phyloP scores from a whole-genome alignment of 306 rosid genomes.

The Lathyrus oleraceus region DNA sequence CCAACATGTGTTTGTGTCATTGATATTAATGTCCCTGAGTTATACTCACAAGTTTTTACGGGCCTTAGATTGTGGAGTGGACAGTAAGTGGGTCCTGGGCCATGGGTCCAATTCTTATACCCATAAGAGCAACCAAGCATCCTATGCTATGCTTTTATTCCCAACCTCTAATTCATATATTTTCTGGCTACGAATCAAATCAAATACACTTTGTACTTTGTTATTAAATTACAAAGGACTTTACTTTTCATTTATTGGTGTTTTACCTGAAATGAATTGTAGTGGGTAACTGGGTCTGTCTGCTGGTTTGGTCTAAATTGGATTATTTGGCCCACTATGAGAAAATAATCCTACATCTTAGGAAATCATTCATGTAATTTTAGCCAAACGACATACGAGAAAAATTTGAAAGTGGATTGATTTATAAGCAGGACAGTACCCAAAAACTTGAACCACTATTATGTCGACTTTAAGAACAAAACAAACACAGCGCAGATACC shows the following conservation, averaged over 20 bases:
- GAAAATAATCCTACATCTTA: constrained; percentile 34
- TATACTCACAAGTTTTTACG: background rate
- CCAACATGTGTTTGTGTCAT: too few relatives aligned
- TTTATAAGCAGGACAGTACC: constrained; percentile 19
- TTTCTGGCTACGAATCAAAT: background rate
- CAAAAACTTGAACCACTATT: background rate
- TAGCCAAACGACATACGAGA: constrained; percentile 20
- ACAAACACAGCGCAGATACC: constrained; percentile 21
- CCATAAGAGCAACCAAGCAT: constrained; percentile 40
- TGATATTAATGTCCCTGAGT: too few relatives aligned
- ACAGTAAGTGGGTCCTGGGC: constrained; percentile 43
- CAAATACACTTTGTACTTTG: too few relatives aligned
- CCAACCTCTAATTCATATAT: constrained; percentile 1
- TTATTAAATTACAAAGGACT: background rate
- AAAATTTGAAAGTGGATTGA: constrained; percentile 27
- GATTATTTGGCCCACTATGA: background rate
- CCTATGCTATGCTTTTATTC: constrained; percentile 37
- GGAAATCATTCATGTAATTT: constrained; percentile 17
- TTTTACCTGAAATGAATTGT: background rate
- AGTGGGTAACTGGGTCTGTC: background rate
- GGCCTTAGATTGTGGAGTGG: constrained; percentile 34
- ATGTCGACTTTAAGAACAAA: constrained; percentile 22
- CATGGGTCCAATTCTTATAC: constrained; percentile 35
- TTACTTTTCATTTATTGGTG: background rate
- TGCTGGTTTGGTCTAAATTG: background rate